Base-by-base conservation (phyloP, 331 rosid species). In the Pyrus hybrid region DNA sequence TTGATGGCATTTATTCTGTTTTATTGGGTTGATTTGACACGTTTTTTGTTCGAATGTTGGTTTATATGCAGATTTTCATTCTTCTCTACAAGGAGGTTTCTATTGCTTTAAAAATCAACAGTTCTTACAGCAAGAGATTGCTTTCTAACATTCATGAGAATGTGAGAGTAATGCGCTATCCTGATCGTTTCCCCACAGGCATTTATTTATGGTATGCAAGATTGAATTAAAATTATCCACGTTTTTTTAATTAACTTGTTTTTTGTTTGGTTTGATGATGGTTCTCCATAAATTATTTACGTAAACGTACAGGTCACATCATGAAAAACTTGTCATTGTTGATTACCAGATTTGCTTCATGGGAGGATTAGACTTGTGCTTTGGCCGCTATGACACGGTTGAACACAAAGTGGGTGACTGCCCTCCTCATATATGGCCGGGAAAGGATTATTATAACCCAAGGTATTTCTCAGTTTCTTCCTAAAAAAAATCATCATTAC, bases 381-480 rank as follows among this genome's bases (percentile, higher is more conserved):
- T 85, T 62, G 89, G 89, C 67, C 86, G 89, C 8, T 83, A 77
- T 63, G 89, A 85, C 76, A 85, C 85, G 2, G 70, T 49, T 71
- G 89, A 85, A 43, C 89, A 85, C 68, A 77, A 80, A 80, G 81
- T 85, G 32, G 79, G 83, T 49, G 89, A 85, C 56, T 80, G 58
- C 53, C 89, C 89, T 62, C 70, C 89, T 60, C 63, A 21, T 68
- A 33, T 61, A 45, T 85, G 89, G 86, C 89, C 89, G 9, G 89
- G 89, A 66, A 82, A 85, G 77, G 89, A 85, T 72, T 85, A 85
- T 63, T 85, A 85, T 47, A 85, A 85, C 45, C 89, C 89, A 21
- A 85, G 89, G 89, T 82, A 65, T 22, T 21, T 65, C 45, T n/a
- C 5, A 9, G 12, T 37, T 37, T 1, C 43, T 9, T 37, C 43